Percentiles rank a stretch among this genome's conserved stretches.
Evolutionary conservation across 2,329 filamentous ascomycete genomes (phyloP).

Genomic region (Monosporascus sp.): DNA sequence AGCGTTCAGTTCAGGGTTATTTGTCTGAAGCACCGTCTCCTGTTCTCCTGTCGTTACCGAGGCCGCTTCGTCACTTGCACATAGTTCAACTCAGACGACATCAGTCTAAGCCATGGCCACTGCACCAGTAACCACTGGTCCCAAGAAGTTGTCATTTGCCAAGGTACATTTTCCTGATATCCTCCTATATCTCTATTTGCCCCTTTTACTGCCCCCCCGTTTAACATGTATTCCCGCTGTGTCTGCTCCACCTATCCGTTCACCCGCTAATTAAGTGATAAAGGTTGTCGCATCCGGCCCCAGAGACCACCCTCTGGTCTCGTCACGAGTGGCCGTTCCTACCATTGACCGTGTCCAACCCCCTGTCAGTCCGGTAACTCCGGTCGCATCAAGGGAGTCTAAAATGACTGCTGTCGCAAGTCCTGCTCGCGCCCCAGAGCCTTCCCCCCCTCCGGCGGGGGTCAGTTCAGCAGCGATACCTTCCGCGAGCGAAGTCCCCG

Average conservation of each 20-base stretch:
- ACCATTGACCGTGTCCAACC: constrained; percentile 22
- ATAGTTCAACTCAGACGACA: background rate
- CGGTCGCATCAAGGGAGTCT: constrained; percentile 13
- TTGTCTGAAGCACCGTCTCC: background rate
- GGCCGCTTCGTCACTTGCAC: background rate
- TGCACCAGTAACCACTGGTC: constrained; percentile 20
- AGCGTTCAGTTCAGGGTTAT: background rate
- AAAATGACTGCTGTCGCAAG: constrained; percentile 12
- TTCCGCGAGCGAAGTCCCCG: constrained; percentile 6
- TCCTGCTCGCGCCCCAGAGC: constrained; percentile 11
- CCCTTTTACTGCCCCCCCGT: background rate
- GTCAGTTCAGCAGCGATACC: constrained; percentile 6
- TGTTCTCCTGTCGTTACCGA: background rate
- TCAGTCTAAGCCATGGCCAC: constrained; percentile 21
- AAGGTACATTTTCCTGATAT: constrained; percentile 19
- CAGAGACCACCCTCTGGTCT: constrained; percentile 21
- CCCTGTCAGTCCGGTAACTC: constrained; percentile 10
- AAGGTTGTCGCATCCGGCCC: constrained; percentile 28
- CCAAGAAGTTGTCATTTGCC: constrained; percentile 29
- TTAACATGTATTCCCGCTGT: background rate
- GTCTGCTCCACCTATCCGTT: background rate
- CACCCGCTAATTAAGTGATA: constrained; percentile 2
- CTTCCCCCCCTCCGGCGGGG: constrained; percentile 11
- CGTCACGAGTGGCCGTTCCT: constrained; percentile 26
- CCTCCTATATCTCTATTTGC: background rate